phyloP scores from a whole-genome alignment of 1,284 basidiomycete species.

The Ganoderma sinense region DNA sequence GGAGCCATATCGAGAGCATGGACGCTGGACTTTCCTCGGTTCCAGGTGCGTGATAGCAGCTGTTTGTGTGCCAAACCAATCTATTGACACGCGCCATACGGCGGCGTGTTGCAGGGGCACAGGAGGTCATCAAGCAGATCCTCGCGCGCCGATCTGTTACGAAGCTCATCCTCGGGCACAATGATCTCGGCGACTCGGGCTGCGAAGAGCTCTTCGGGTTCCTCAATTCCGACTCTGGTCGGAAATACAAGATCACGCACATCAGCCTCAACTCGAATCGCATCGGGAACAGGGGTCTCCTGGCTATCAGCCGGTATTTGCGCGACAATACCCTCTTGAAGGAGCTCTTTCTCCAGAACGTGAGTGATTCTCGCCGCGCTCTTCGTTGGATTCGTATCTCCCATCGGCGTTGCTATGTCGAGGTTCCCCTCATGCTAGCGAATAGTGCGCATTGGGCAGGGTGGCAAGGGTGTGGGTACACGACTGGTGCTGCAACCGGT shows the following conservation, averaged over 20 bases:
- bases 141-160: conserved; percentile 50
- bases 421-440: neutral
- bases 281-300: conserved; percentile 62
- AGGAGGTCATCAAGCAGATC: conserved; percentile 55
- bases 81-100: neutral
- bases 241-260: conserved; percentile 56
- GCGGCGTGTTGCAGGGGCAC: conserved; percentile 48
- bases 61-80: neutral
- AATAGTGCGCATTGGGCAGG: neutral
- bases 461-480: neutral
- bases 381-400: no score
- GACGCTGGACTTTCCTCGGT: conserved; percentile 33
- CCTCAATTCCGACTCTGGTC: conserved; percentile 56
- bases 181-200: conserved; percentile 67
- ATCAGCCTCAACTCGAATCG: conserved; percentile 63
- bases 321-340: conserved; percentile 53
- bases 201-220: conserved; percentile 61
- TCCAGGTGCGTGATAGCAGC: conserved; percentile 22
- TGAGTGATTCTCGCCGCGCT: conserved; percentile 43
- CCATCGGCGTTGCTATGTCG: neutral
- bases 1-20: conserved; percentile 35
- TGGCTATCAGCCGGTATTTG: conserved; percentile 60
- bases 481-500: neutral
- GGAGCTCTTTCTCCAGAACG: conserved; percentile 62
- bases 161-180: conserved; percentile 64